phyloP scores from a whole-genome alignment of 2,329 filamentous ascomycete genomes.

The Metarhizium brunneum region DNA sequence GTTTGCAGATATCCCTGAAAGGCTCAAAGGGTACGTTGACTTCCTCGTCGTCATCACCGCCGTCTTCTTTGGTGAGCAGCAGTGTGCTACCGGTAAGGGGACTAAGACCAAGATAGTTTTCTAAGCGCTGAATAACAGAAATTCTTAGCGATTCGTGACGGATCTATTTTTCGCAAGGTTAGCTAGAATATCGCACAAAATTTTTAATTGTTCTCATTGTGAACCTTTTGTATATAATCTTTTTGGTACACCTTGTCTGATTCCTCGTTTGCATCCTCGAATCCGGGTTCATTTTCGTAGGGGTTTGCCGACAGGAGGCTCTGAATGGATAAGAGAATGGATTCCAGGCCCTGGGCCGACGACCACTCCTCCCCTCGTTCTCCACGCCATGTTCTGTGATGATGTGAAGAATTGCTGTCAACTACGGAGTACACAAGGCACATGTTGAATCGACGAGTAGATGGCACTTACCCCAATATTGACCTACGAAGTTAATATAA shows the following conservation, averaged over 20 bases:
- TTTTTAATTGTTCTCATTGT: not conserved
- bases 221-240: constrained; percentile 72
- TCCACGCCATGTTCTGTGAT: constrained; percentile 79
- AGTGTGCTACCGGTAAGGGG: constrained; percentile 16
- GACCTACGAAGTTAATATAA: constrained; percentile 42
- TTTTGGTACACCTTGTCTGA: constrained; percentile 65
- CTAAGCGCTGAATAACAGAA: constrained; percentile 75
- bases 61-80: constrained; percentile 15
- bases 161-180: constrained; percentile 47
- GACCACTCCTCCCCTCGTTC: constrained; percentile 93
- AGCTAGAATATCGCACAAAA: not conserved
- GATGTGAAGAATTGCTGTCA: not conserved
- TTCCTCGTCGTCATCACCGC: constrained; percentile 42
- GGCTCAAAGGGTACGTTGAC: constrained; percentile 63
- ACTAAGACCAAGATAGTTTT: constrained; percentile 64
- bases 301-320: constrained; percentile 91
- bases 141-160: constrained; percentile 83
- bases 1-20: constrained; percentile 84
- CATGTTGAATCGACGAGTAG: not conserved
- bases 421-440: not conserved
- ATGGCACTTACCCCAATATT: constrained; percentile 61
- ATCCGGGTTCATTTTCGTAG: constrained; percentile 94
- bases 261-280: constrained; percentile 61
- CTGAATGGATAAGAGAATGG: constrained; percentile 89
- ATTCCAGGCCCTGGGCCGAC: constrained; percentile 88